These are phyloP conservation scores for Microthlaspi erraticum DNA, from an alignment of 345 rosid species.

Conservation along the genomic window DNA sequence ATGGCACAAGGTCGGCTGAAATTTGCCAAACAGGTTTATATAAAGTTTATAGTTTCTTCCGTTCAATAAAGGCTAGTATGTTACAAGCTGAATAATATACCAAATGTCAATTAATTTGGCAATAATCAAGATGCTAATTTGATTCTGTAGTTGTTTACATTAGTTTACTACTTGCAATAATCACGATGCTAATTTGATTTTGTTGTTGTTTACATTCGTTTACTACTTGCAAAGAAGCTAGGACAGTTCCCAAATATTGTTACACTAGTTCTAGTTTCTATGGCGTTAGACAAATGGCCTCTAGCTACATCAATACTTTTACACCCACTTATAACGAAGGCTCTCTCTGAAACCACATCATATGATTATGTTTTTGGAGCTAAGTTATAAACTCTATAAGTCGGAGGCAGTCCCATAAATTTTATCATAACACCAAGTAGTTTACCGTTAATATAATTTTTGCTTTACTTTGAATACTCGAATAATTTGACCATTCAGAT, in stretches of 20 bases:
- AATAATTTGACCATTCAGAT: neutral
- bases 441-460: neutral
- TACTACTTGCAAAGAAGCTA: neutral
- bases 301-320: neutral
- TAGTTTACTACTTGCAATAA: conserved; percentile 2
- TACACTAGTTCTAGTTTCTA: conserved; percentile 3
- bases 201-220: neutral
- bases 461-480: neutral
- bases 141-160: neutral
- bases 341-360: conserved; percentile 8
- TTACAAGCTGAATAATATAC: neutral
- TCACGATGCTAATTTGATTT: neutral
- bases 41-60: neutral
- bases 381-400: neutral
- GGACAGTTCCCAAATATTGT: neutral
- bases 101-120: neutral
- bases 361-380: neutral
- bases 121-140: neutral
- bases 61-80: neutral
- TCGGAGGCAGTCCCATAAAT: conserved; percentile 2
- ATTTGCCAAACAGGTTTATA: neutral
- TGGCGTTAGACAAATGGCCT: neutral
- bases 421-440: neutral
- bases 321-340: neutral
- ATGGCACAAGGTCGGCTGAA: conserved; percentile 3